Evolutionary conservation across 257 asterid genomes (phyloP).

Genomic region (Solanum tarapatanum): DNA sequence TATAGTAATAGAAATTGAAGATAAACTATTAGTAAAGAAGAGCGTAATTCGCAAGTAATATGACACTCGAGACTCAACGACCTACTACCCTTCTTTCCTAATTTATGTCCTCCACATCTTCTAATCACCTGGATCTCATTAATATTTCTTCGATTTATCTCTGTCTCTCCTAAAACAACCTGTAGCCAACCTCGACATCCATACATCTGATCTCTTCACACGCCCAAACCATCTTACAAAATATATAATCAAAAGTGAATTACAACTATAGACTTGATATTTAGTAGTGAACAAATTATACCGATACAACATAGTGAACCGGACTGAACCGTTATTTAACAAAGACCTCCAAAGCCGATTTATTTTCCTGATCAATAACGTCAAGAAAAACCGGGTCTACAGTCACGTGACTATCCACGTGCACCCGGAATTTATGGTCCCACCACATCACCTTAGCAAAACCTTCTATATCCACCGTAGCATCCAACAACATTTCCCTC

Average conservation of each 20-base stretch:
- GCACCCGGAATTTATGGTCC: constrained; percentile 72
- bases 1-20: no score
- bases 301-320: background rate
- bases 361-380: constrained; percentile 75
- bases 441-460: constrained; percentile 83
- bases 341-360: constrained; percentile 42
- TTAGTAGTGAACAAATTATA: background rate
- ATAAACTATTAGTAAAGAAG: no score
- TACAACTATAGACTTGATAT: background rate
- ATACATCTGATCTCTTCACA: fast-evolving
- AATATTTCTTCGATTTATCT: fast-evolving
- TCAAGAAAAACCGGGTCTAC: constrained; percentile 86
- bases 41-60: no score
- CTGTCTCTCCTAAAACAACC: no score
- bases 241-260: background rate
- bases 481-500: constrained; percentile 84
- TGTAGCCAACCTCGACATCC: fast-evolving
- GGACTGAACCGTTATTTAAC: background rate
- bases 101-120: no score
- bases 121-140: no score
- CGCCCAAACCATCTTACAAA: background rate
- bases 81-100: no score
- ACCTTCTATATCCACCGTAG: constrained; percentile 69
- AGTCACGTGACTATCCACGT: constrained; percentile 89
- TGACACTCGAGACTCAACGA: no score